Evolutionary conservation across 208 protist species (phyloP), one percentile per base, ranked within the genome.

Genomic region (Plasmodiophora brassicae): DNA sequence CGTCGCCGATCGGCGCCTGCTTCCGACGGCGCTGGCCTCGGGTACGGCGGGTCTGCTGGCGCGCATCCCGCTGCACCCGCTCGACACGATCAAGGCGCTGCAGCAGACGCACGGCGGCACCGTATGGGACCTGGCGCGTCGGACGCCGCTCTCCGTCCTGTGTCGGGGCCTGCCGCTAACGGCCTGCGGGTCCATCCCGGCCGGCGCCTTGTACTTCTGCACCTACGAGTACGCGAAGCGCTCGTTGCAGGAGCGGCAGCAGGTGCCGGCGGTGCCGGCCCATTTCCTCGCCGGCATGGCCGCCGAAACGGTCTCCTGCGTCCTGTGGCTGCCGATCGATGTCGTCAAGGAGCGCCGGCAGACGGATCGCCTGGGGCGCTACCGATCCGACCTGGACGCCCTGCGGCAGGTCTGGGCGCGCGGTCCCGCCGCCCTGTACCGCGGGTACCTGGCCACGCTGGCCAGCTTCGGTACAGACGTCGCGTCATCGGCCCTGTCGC

Each of bases 291-390:
- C 65, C n/a, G 65, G 65, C 5, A 78, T 78, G 65, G 41, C n/a
- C 32, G 65, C 65, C 41, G 65, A 78, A 38, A 32, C 65, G n/a
- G 5, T 78, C 20, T 78, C 65, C 10, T 78, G 65, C n/a, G 10
- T 78, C 14, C 20, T 78, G 41, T 78, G 65, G 65, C 65, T 78
- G 5, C 65, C 65, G n/a, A 78, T 78, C 41, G 65, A 78, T 78
- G 65, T 78, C 41, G 65, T 78, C n/a, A 78, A 78, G 41, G 65
- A 78, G n/a, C 65, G 65, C 5, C 65, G 65, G 41, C 65, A 78
- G n/a, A 38, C 41, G 20, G 32, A 78, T 78, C 32, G 41, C n/a
- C 65, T 5, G 65, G 41, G 41, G 20, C 5, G 10, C 5, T 78
- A 78, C n/a, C 32, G 41, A 32, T 78, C 5, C n/a, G 65, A 78